These are phyloP conservation scores for Globomyces sp. DNA, from an alignment of 371 early-diverging fungal species.

Conservation along the genomic window DNA sequence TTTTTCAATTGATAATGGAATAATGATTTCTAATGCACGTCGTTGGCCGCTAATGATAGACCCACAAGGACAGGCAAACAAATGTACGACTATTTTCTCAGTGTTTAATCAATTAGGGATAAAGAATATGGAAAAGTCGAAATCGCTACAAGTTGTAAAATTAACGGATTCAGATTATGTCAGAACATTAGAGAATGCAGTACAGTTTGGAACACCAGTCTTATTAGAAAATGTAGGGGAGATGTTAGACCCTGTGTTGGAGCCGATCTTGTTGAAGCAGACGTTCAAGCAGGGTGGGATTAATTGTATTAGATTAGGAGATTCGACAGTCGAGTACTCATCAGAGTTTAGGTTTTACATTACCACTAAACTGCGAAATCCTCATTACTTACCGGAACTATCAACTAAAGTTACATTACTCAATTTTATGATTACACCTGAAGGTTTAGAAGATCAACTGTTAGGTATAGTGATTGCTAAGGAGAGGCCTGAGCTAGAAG, in stretches of 20 bases:
- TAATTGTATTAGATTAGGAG: conserved; percentile 53
- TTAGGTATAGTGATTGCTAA: conserved; percentile 61
- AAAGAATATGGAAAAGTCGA: conserved; percentile 55
- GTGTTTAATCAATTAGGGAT: conserved; percentile 33
- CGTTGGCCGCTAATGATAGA: conserved; percentile 59
- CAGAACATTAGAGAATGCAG: conserved; percentile 53
- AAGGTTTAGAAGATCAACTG: conserved; percentile 56
- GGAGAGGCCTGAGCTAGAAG: conserved; percentile 56
- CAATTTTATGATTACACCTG: conserved; percentile 60
- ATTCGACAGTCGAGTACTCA: conserved; percentile 54
- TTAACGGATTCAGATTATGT: conserved; percentile 52
- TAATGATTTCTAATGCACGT: conserved; percentile 48
- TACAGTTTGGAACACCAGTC: conserved; percentile 57
- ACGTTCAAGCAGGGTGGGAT: conserved; percentile 57
- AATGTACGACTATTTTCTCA: neutral
- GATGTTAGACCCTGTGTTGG: conserved; percentile 54
- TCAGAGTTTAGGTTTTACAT: conserved; percentile 57
- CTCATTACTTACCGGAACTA: conserved; percentile 56
- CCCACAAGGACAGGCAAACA: conserved; percentile 57
- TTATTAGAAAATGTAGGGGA: conserved; percentile 54
- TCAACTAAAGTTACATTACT: conserved; percentile 55
- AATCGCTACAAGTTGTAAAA: conserved; percentile 49
- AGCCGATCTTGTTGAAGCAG: conserved; percentile 54
- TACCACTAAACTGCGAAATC: conserved; percentile 56
- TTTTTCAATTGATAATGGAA: conserved; percentile 55